phyloP scores from a whole-genome alignment of 805 yeast genomes.

The Nakazawaea pomicola region DNA sequence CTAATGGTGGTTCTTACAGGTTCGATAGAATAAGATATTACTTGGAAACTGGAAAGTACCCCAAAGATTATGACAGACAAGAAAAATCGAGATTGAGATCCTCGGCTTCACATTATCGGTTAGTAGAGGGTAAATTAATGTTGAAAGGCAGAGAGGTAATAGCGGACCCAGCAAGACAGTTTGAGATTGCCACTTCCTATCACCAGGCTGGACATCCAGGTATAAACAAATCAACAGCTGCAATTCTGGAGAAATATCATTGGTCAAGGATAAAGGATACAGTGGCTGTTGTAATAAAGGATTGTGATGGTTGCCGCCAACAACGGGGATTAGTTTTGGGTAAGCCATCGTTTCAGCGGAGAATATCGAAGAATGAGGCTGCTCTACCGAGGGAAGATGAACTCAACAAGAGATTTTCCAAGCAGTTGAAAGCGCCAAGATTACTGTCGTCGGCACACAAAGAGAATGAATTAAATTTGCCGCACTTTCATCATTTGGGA shows the following conservation, averaged over 20 bases:
- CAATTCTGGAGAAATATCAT: conserved; percentile 74
- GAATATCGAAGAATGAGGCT: conserved; percentile 5
- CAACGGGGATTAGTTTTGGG: conserved; percentile 19
- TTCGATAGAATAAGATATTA: conserved; percentile 77
- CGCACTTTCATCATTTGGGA: conserved; percentile 15
- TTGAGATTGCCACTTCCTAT: conserved; percentile 64
- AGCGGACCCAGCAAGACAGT: conserved; percentile 66
- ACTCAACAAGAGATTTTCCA: conserved; percentile 4
- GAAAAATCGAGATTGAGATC: conserved; percentile 87
- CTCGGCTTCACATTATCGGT: conserved; percentile 68
- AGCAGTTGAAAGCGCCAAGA: background rate
- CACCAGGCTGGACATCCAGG: conserved; percentile 79
- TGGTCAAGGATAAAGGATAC: conserved; percentile 92
- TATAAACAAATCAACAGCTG: conserved; percentile 79
- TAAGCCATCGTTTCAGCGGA: conserved; percentile 15
- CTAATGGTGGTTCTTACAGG: conserved; percentile 47
- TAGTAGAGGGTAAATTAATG: conserved; percentile 67
- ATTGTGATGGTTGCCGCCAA: conserved; percentile 72
- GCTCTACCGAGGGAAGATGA: conserved; percentile 16
- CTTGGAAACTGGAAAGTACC: conserved; percentile 80
- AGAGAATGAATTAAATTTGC: conserved; percentile 6
- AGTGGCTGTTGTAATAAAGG: conserved; percentile 70
- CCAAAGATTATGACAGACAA: conserved; percentile 72
- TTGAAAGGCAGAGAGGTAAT: conserved; percentile 82
- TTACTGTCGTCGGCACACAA: background rate